phyloP scores from a whole-genome alignment of 768 basidiomycete genomes.

The Suillus weaverae region DNA sequence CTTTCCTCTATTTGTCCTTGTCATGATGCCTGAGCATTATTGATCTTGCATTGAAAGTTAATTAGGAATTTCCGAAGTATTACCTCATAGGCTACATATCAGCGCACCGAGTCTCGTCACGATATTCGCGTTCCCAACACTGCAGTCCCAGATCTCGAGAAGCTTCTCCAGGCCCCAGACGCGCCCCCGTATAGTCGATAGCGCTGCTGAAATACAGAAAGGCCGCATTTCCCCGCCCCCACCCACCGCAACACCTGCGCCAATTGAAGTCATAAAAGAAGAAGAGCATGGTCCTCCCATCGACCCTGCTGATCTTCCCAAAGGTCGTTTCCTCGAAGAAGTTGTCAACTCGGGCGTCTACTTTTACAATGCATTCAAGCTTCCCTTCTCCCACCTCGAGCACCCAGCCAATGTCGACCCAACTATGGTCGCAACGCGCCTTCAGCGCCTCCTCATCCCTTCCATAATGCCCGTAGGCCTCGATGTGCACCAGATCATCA shows the following conservation, averaged over 20 bases:
- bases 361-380: conserved; percentile 87
- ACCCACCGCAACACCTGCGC: conserved; percentile 18
- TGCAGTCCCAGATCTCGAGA: conserved; percentile 63
- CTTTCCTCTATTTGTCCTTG: too few relatives aligned
- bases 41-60: neutral
- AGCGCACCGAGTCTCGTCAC: too few relatives aligned
- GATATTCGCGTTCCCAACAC: conserved; percentile 65
- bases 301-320: conserved; percentile 62
- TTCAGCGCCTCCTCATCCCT: conserved; percentile 83
- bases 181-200: conserved; percentile 65
- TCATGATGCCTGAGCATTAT: neutral
- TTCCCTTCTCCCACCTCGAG: conserved; percentile 81
- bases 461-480: conserved; percentile 89
- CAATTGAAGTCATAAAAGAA: conserved; percentile 42
- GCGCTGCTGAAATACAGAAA: conserved; percentile 72
- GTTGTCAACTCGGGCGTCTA: conserved; percentile 80
- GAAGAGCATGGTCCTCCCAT: conserved; percentile 53
- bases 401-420: conserved; percentile 62
- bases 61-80: too few relatives aligned
- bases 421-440: conserved; percentile 63
- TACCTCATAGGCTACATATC: too few relatives aligned
- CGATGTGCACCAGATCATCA: conserved; percentile 87
- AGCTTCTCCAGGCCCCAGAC: conserved; percentile 60
- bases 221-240: conserved; percentile 35
- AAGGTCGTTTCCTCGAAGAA: conserved; percentile 76